phyloP scores from a whole-genome alignment of 2,329 filamentous ascomycete species.

The Botrytis hyacinthi region DNA sequence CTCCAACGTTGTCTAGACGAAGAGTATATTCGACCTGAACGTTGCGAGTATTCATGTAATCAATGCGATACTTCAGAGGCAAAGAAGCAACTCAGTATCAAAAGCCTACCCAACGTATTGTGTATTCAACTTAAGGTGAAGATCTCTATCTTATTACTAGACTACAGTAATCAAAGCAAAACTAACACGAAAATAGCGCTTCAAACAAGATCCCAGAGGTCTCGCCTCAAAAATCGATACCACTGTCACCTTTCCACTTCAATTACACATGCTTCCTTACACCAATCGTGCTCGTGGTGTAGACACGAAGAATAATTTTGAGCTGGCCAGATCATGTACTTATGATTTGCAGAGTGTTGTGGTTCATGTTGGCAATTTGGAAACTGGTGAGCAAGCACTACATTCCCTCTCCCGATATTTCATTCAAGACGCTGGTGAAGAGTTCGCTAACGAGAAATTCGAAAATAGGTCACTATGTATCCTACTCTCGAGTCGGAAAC shows the following conservation, averaged over 20 bases:
- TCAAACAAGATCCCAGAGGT: constrained; percentile 71
- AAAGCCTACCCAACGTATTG: constrained; percentile 80
- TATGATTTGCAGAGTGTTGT: constrained; percentile 90
- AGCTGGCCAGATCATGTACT: constrained; percentile 63
- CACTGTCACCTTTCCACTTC: constrained; percentile 78
- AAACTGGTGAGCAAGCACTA: constrained; percentile 55
- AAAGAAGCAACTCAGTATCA: constrained; percentile 79
- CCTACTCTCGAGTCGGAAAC: constrained; percentile 25
- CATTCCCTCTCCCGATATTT: not conserved
- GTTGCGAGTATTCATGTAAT: constrained; percentile 84
- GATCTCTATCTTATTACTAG: not conserved
- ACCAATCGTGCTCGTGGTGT: constrained; percentile 63
- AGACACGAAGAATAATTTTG: constrained; percentile 51
- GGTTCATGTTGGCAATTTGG: constrained; percentile 89
- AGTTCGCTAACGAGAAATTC: constrained; percentile 65
- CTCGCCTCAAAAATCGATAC: constrained; percentile 85
- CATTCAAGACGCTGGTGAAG: not conserved
- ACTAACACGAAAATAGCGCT: constrained; percentile 47
- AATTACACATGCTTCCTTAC: constrained; percentile 88
- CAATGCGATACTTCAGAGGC: constrained; percentile 78
- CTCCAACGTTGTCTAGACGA: constrained; percentile 75
- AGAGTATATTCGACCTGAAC: constrained; percentile 83
- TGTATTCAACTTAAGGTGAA: constrained; percentile 87
- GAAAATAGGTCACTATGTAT: constrained; percentile 5
- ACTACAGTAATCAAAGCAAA: not conserved